These are phyloP conservation scores for Achaetomiella virescens DNA, from an alignment of 495 filamentous ascomycete species.

Conservation along the genomic window DNA sequence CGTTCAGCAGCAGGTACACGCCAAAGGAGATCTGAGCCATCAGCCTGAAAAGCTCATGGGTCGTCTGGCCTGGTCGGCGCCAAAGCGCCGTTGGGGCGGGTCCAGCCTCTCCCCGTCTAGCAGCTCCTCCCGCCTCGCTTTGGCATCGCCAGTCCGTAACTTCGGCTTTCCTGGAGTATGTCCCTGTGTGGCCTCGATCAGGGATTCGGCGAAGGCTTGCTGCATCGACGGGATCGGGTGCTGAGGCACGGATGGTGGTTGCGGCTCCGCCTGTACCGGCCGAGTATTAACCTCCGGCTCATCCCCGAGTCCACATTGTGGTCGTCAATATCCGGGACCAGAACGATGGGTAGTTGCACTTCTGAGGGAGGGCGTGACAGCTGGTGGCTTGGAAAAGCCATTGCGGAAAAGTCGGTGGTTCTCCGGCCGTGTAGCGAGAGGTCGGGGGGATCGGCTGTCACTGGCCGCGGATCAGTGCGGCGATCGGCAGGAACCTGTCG, in stretches of 20 bases:
- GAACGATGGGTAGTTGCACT: slow-evolving; percentile 21
- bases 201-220: slow-evolving; percentile 87
- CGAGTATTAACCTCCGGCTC: slow-evolving; percentile 12
- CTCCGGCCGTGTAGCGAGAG: slow-evolving; percentile 4
- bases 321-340: slow-evolving; percentile 15
- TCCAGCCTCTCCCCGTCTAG: slow-evolving; percentile 58
- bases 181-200: slow-evolving; percentile 59
- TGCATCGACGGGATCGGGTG: slow-evolving; percentile 78
- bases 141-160: slow-evolving; percentile 54
- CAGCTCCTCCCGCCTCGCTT: slow-evolving; percentile 59
- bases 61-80: slow-evolving; percentile 58
- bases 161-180: slow-evolving; percentile 42
- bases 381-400: slow-evolving; percentile 16
- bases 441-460: slow-evolving; percentile 5
- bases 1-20: slow-evolving; percentile 78
- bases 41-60: slow-evolving; percentile 86
- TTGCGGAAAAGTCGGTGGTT: slow-evolving; percentile 6
- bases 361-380: slow-evolving; percentile 14
- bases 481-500: slow-evolving; percentile 27
- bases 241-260: slow-evolving; percentile 21
- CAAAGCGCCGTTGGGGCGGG: slow-evolving; percentile 62
- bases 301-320: slow-evolving; percentile 9
- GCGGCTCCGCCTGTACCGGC: slow-evolving; percentile 9
- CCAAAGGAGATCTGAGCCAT: slow-evolving; percentile 91
- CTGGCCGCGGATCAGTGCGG: slow-evolving; percentile 22